These are phyloP conservation scores for Spathaspora boniae DNA, from an alignment of 805 yeast genomes.

Conservation along the genomic window DNA sequence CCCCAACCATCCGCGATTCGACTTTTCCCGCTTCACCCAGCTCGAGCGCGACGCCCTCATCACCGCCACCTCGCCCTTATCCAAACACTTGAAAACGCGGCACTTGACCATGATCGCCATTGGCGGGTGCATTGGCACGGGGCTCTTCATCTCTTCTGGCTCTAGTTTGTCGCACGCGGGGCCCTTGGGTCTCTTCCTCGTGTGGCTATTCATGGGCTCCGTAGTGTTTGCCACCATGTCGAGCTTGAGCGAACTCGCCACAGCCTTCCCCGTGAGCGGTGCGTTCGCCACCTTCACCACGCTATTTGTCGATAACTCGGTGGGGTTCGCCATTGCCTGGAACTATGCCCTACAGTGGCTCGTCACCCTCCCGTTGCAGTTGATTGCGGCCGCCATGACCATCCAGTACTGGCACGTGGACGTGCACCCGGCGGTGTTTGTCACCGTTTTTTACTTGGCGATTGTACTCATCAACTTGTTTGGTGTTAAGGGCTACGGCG, in stretches of 20 bases:
- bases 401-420: constrained; percentile 28
- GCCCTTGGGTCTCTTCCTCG: constrained; percentile 63
- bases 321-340: constrained; percentile 64
- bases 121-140: constrained; percentile 84
- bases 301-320: constrained; percentile 54
- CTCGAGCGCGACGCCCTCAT: constrained; percentile 31
- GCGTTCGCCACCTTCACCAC: constrained; percentile 61
- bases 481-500: constrained; percentile 68
- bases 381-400: constrained; percentile 34
- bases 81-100: constrained; percentile 53
- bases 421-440: constrained; percentile 51
- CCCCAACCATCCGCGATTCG: constrained; percentile 24
- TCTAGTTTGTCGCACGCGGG: constrained; percentile 61
- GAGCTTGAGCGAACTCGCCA: constrained; percentile 57
- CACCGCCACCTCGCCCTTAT: constrained; percentile 47
- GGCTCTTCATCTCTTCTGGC: constrained; percentile 75
- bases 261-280: constrained; percentile 62
- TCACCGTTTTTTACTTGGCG: constrained; percentile 50
- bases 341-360: constrained; percentile 37
- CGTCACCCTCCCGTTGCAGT: constrained; percentile 33
- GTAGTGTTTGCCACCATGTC: constrained; percentile 56
- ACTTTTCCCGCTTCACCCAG: constrained; percentile 23
- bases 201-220: constrained; percentile 49
- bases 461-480: constrained; percentile 52
- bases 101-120: constrained; percentile 80